Percentiles rank a stretch among this genome's conserved stretches.
These are phyloP conservation scores for Xylariomycetidae sp. DNA, from an alignment of 2,329 filamentous ascomycete species.

Conservation along the genomic window DNA sequence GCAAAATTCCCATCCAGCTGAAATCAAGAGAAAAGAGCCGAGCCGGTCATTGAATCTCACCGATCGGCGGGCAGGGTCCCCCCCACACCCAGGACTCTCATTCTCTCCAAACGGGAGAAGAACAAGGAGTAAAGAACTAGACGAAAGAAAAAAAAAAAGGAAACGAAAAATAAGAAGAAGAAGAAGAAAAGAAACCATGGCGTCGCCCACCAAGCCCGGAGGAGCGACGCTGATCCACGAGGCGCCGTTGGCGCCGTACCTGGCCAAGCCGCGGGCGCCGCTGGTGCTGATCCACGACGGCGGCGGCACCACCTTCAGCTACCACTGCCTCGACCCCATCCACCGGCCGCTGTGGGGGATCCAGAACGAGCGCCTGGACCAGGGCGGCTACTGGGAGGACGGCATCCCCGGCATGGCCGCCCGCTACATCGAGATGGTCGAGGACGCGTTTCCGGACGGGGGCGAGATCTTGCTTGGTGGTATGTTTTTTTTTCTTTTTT, in stretches of 20 bases:
- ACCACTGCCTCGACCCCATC: constrained; percentile 48
- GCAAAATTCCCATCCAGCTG: too few species aligned
- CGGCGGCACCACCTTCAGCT: constrained; percentile 55
- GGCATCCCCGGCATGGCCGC: constrained; percentile 51
- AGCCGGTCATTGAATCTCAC: too few species aligned
- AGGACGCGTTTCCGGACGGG: constrained; percentile 28
- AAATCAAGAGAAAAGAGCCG: too few species aligned
- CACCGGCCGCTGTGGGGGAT: constrained; percentile 49
- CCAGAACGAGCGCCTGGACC: constrained; percentile 48
- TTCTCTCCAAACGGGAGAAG: too few species aligned
- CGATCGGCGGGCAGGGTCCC: too few species aligned
- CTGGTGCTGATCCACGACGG: constrained; percentile 57
- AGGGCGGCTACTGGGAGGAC: constrained; percentile 42
- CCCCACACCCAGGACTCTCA: too few species aligned
- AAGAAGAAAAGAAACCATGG: too few species aligned
- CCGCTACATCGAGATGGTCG: constrained; percentile 44
- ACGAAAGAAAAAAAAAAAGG: too few species aligned
- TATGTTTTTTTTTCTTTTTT: constrained; percentile 10
- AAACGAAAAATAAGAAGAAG: too few species aligned
- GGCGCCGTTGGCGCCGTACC: constrained; percentile 12
- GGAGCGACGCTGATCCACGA: constrained; percentile 26
- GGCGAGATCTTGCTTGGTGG: constrained; percentile 46
- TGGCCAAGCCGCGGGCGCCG: constrained; percentile 29
- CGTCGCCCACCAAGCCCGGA: too few species aligned
- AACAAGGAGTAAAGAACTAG: too few species aligned